Base-by-base conservation (phyloP, 345 rosid species). In the Linum trigynum region DNA sequence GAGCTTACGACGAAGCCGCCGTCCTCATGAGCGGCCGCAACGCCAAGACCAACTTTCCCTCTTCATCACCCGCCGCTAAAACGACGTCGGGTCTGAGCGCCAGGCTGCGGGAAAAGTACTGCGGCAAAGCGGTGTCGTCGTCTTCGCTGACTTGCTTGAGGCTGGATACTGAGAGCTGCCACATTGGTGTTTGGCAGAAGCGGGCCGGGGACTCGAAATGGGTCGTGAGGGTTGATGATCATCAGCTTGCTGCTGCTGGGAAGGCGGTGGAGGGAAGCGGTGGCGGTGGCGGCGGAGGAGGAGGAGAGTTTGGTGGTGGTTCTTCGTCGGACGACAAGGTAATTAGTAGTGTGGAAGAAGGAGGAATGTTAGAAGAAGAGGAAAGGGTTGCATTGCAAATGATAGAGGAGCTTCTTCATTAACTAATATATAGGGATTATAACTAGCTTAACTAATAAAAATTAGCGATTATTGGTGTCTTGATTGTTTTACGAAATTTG, bases 171-270 rank as follows among this genome's bases (percentile, higher is more conserved):
- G 81, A 80, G 57, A 86, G 81, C 65, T 80, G 86, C 5, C 86
- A 86, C 61, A 86, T 88, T 12, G 96, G 88, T 0, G 89, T 88
- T 4, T 88, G 96, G 96, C 91, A 86, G 45, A 86, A 84, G 64
- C 71, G 88, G 0, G 86, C 88, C 15, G 96, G 96, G 9, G 74
- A 67, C 59, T 79, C 81, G 0, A 81, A 72, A 55, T 88, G 96
- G 96, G 91, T 88, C 60, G 84, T 80, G 90, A 78, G 73, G 63
- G 80, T 88, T 15, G 89, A 86, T 23, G 32, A 23, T 23, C 32
- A 23, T 23, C 32, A 23, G 32, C 32, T 23, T 23, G 32, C 32
- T 23, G 32, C 32, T 23, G 32, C 32, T 23, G 32, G 32, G 1
- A 23, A 23, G 32, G 1, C 32, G 77, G 83, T 88, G 0, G 89